These are phyloP conservation scores for Decorospora gaudefroyi DNA, from an alignment of 2,329 filamentous ascomycete species.

Conservation along the genomic window DNA sequence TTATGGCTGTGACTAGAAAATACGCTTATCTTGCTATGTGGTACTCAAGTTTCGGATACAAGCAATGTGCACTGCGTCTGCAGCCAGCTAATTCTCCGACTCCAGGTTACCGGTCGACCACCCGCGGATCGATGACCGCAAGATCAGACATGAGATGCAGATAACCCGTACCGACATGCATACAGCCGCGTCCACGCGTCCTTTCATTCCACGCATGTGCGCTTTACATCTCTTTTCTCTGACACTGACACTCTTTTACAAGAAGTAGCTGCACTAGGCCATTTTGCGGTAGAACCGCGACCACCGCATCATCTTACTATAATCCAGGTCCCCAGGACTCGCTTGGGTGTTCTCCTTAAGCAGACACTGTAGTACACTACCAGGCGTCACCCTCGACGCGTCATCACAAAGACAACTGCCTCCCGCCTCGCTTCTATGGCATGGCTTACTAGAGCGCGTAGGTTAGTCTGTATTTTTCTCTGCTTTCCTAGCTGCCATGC, in stretches of 20 bases:
- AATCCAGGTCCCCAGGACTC: no score
- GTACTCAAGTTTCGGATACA: slow-evolving; percentile 21
- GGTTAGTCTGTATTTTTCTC: no score
- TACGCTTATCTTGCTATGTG: not conserved
- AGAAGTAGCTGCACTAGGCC: not conserved
- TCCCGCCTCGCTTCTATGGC: no score
- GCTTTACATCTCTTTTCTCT: not conserved
- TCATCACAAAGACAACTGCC: no score
- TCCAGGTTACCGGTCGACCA: slow-evolving; percentile 1
- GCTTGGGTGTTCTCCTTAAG: no score
- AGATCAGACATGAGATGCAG: not conserved
- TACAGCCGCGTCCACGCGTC: slow-evolving; percentile 3
- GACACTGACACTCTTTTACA: not conserved
- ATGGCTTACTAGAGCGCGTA: no score
- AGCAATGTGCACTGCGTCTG: slow-evolving; percentile 9
- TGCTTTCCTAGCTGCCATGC: no score
- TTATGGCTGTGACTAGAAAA: slow-evolving; percentile 12
- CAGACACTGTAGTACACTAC: no score
- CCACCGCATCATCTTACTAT: not conserved
- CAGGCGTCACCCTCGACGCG: no score
- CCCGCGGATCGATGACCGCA: slow-evolving; percentile 6
- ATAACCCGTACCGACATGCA: not conserved
- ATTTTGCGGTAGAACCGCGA: not conserved
- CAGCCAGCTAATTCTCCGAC: slow-evolving; percentile 12
- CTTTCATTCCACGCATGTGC: not conserved